Evolutionary conservation across 805 yeast genomes (phyloP).

Genomic region (Candida berthetii): DNA sequence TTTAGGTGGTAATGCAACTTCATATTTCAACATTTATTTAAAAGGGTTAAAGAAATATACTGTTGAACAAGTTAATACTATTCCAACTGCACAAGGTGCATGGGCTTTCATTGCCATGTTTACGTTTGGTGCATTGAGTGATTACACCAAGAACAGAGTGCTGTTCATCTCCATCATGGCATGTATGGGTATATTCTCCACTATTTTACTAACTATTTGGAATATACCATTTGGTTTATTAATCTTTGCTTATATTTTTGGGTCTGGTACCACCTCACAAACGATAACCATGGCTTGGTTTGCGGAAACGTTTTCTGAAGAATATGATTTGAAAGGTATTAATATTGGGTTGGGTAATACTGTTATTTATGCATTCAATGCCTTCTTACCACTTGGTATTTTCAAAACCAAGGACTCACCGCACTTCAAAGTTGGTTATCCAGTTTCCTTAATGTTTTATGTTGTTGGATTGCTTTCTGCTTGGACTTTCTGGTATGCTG

Average conservation of each 20-base stretch:
- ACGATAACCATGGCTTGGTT: conserved; percentile 4
- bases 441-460: conserved; percentile 2
- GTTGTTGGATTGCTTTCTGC: not conserved
- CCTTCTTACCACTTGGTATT: conserved; percentile 3
- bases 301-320: conserved; percentile 3
- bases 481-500: conserved; percentile 4
- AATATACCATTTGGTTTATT: conserved; percentile 1
- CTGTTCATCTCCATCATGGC: not conserved
- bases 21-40: conserved; percentile 2
- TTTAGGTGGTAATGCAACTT: not conserved
- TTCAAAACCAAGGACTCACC: conserved; percentile 3
- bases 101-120: conserved; percentile 1
- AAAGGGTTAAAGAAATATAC: conserved; percentile 1
- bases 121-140: conserved; percentile 2
- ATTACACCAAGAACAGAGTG: conserved; percentile 2
- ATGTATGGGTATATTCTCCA: not conserved
- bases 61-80: conserved; percentile 2
- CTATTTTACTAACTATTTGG: conserved; percentile 2
- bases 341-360: conserved; percentile 4
- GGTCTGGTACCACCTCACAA: conserved; percentile 2
- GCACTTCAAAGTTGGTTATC: conserved; percentile 2
- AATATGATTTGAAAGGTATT: conserved; percentile 4
- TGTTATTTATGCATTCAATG: conserved; percentile 3
- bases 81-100: conserved; percentile 4
- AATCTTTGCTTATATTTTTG: conserved; percentile 3